Evolutionary conservation across 2,329 filamentous ascomycete species (phyloP).

Genomic region (Hymenoscyphus infarciens): DNA sequence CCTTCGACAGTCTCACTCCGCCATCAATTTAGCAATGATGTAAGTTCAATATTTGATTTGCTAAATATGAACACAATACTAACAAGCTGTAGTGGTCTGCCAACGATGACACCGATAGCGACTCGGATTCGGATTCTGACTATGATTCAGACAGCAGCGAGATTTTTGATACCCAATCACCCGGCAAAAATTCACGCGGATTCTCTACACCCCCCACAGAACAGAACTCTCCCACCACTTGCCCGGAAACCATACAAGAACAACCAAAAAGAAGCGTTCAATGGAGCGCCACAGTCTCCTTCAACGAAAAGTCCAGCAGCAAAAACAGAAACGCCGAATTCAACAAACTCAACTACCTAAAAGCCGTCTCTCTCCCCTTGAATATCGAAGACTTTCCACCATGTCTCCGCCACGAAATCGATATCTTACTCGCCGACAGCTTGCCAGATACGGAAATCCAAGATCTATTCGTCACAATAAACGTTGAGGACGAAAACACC

Average conservation of each 20-base stretch:
- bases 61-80: not conserved
- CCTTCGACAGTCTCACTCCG: not conserved
- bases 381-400: not conserved
- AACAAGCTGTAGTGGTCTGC: not conserved
- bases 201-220: not conserved
- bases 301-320: not conserved
- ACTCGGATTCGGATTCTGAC: not conserved
- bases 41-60: not conserved
- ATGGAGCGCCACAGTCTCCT: not conserved
- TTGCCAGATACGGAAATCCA: not conserved
- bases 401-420: not conserved
- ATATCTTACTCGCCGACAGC: not conserved
- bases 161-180: not conserved
- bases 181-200: not conserved
- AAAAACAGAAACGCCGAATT: not conserved
- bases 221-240: not conserved
- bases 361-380: not conserved
- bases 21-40: not conserved
- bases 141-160: not conserved
- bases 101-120: not conserved
- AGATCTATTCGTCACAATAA: not conserved
- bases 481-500: not conserved
- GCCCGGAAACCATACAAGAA: not conserved
- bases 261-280: not conserved
- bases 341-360: not conserved